Evolutionary conservation across 768 basidiomycete genomes (phyloP).

Genomic region (Kwoniella sp.): DNA sequence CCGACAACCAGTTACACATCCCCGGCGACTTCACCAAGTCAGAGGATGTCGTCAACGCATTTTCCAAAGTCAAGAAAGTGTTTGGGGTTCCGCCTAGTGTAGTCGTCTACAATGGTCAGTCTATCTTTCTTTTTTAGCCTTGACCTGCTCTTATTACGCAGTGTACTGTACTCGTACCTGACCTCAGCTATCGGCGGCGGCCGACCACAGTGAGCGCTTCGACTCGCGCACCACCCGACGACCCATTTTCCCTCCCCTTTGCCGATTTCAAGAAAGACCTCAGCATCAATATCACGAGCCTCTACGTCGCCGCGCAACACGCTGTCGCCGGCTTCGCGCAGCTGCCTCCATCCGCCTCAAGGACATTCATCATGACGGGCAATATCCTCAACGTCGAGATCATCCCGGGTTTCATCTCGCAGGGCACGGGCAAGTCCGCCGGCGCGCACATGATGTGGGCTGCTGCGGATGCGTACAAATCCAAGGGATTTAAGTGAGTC

Average conservation of each 20-base stretch:
- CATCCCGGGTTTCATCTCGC: slow-evolving; percentile 10
- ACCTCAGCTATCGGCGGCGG: too few species aligned
- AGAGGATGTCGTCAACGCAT: slow-evolving; percentile 19
- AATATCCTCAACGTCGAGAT: slow-evolving; percentile 24
- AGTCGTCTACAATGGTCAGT: slow-evolving; percentile 36
- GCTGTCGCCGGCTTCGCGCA: slow-evolving; percentile 22
- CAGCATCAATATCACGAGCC: slow-evolving; percentile 20
- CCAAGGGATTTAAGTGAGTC: slow-evolving; percentile 26
- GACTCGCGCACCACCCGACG: slow-evolving; percentile 8
- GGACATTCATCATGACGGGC: slow-evolving; percentile 31
- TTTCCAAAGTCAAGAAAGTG: slow-evolving; percentile 16
- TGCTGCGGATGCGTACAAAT: slow-evolving; percentile 23
- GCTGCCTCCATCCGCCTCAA: slow-evolving; percentile 7
- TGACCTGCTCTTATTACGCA: background rate
- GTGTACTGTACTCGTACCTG: too few species aligned
- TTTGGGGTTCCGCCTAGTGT: slow-evolving; percentile 28
- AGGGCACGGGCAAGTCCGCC: slow-evolving; percentile 21
- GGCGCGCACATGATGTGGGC: slow-evolving; percentile 25
- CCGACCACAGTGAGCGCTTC: slow-evolving; percentile 13
- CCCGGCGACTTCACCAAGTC: slow-evolving; percentile 24
- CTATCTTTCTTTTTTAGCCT: too few species aligned
- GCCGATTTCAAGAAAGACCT: slow-evolving; percentile 12
- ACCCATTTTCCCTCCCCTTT: slow-evolving; percentile 18
- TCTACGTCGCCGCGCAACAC: slow-evolving; percentile 26
- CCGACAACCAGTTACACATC: slow-evolving; percentile 16